These are phyloP conservation scores for Trichoderma endophyticum DNA, from an alignment of 2,329 filamentous ascomycete genomes.

Conservation along the genomic window DNA sequence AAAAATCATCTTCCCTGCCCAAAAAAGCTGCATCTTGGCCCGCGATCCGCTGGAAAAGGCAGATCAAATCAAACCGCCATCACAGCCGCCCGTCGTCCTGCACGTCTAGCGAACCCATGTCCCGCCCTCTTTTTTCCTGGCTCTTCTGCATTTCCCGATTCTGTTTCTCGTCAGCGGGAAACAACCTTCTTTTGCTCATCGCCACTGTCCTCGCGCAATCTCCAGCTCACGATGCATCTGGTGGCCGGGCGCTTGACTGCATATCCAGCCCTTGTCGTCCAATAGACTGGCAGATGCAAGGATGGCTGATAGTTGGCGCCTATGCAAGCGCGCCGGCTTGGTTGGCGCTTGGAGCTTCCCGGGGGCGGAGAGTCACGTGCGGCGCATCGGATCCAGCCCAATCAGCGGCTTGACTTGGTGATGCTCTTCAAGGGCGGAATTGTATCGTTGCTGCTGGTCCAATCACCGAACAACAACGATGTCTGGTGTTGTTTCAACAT, in stretches of 20 bases:
- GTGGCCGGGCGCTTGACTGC: constrained; percentile 17
- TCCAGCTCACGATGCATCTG: constrained; percentile 4
- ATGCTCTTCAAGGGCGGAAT: not conserved
- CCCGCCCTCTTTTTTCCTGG: not conserved
- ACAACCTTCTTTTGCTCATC: constrained; percentile 3
- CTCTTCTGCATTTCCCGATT: not conserved
- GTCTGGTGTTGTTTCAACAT: constrained; percentile 10
- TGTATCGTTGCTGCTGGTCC: constrained; percentile 4
- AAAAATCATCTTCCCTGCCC: not conserved
- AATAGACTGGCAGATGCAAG: not conserved
- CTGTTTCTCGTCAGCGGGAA: not conserved
- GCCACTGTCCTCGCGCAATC: not conserved
- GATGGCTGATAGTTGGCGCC: not conserved
- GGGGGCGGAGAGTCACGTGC: constrained; percentile 12
- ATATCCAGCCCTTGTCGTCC: not conserved
- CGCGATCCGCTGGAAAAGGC: not conserved
- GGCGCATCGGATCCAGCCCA: not conserved
- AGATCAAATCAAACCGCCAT: constrained; percentile 9
- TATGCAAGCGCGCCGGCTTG: constrained; percentile 1
- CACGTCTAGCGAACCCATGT: not conserved
- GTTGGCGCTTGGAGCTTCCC: not conserved
- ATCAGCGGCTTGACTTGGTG: not conserved
- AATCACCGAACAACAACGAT: not conserved
- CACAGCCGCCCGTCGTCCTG: constrained; percentile 10
- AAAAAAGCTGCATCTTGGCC: not conserved